Percentiles rank a stretch among this genome's conserved stretches.
Conservation (phyloP, 1,139 yeast genomes). For the Spencermartinsiella ligniputridi region DNA sequence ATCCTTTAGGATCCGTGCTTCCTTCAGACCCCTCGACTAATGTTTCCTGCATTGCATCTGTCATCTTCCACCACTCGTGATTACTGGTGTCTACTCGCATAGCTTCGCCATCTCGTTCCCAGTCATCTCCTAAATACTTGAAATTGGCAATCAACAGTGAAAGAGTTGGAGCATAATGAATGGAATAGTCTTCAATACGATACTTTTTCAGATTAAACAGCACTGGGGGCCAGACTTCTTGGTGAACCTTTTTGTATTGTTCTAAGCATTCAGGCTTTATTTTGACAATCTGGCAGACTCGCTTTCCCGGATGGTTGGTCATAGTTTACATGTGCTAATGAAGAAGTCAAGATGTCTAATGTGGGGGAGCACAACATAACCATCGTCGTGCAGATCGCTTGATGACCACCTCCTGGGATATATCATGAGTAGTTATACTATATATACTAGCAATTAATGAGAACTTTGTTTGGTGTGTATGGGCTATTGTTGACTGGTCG, state of each 20-base stretch:
- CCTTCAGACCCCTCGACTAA: slow-evolving; percentile 37
- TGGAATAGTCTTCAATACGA: slow-evolving; percentile 40
- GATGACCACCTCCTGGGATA: no score
- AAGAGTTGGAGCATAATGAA: slow-evolving; percentile 33
- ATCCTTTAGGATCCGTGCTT: slow-evolving; percentile 36
- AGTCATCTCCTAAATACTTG: slow-evolving; percentile 37
- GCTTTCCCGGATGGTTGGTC: slow-evolving; percentile 22
- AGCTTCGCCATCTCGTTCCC: slow-evolving; percentile 34
- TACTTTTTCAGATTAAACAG: slow-evolving; percentile 32
- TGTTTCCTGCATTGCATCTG: slow-evolving; percentile 38
- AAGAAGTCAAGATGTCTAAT: no score
- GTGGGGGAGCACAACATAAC: no score
- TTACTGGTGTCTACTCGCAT: slow-evolving; percentile 36
- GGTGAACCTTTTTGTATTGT: slow-evolving; percentile 35
- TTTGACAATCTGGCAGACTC: slow-evolving; percentile 38
- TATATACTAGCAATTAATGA: no score
- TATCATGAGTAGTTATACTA: background rate
- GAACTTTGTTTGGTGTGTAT: no score
- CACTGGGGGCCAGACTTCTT: slow-evolving; percentile 32
- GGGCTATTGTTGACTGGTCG: no score
- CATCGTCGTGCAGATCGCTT: no score
- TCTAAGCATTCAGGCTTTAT: slow-evolving; percentile 36
- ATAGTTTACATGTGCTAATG: background rate
- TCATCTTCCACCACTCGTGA: slow-evolving; percentile 39
- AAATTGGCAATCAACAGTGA: slow-evolving; percentile 34